These are phyloP conservation scores for Gynandropsis gynandra DNA, from an alignment of 345 rosid genomes.

Conservation along the genomic window DNA sequence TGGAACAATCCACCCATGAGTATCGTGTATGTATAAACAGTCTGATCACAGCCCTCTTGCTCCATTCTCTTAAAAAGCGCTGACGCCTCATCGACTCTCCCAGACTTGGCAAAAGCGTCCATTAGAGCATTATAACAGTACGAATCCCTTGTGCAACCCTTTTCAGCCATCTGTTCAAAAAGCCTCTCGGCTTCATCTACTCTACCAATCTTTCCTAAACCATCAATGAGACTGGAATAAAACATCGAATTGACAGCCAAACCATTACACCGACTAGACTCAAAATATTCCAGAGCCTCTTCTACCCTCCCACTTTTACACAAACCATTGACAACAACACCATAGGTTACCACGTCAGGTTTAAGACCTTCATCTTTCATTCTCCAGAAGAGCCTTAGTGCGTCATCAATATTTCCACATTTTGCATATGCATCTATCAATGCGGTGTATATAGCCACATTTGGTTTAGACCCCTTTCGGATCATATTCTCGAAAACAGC, in stretches of 20 bases:
- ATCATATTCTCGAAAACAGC: conserved; percentile 63
- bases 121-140: conserved; percentile 79
- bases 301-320: conserved; percentile 71
- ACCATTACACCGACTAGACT: conserved; percentile 42
- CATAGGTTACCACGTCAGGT: conserved; percentile 73
- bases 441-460: conserved; percentile 73
- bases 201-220: conserved; percentile 81
- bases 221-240: conserved; percentile 73
- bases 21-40: conserved; percentile 70
- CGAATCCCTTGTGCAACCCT: conserved; percentile 62
- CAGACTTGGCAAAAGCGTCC: conserved; percentile 54
- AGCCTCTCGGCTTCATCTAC: conserved; percentile 69
- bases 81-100: conserved; percentile 60
- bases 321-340: conserved; percentile 59
- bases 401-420: conserved; percentile 57
- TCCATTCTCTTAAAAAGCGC: conserved; percentile 64
- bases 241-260: conserved; percentile 56
- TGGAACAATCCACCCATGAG: conserved; percentile 53
- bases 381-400: conserved; percentile 58
- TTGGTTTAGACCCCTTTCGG: conserved; percentile 44
- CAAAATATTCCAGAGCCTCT: conserved; percentile 52
- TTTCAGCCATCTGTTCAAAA: conserved; percentile 63
- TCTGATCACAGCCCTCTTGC: conserved; percentile 65
- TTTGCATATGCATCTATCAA: conserved; percentile 74
- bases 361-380: conserved; percentile 62